phyloP scores from a whole-genome alignment of 2,329 filamentous ascomycete genomes.

The Fusarium ambrosium region DNA sequence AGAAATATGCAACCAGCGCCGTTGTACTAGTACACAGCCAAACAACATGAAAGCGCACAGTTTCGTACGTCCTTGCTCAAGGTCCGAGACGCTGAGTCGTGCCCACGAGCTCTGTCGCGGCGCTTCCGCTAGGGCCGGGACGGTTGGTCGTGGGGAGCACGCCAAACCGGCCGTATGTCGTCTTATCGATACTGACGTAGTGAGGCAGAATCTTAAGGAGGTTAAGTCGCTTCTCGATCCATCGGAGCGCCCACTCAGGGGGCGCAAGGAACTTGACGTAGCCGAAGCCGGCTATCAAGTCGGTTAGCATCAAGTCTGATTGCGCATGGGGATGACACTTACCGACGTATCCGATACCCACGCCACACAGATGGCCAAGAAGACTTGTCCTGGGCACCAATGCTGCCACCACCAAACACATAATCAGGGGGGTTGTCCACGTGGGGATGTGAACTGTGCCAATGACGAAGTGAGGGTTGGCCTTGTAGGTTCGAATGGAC shows the following conservation, averaged over 20 bases:
- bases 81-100: constrained; percentile 78
- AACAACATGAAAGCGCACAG: constrained; percentile 22
- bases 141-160: constrained; percentile 76
- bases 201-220: constrained; percentile 86
- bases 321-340: constrained; percentile 52
- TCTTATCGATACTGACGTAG: constrained; percentile 95
- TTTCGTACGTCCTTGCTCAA: constrained; percentile 54
- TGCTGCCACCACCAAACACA: constrained; percentile 80
- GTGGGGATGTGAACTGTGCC: constrained; percentile 81
- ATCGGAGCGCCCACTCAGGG: constrained; percentile 88
- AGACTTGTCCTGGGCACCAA: constrained; percentile 86
- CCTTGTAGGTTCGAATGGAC: constrained; percentile 85
- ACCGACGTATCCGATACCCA: constrained; percentile 90
- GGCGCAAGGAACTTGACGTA: constrained; percentile 92
- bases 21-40: constrained; percentile 15
- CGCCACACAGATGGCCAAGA: constrained; percentile 86
- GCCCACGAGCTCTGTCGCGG: constrained; percentile 71
- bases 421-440: constrained; percentile 88
- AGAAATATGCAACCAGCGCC: constrained; percentile 14
- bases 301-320: constrained; percentile 14
- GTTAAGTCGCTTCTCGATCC: constrained; percentile 90
- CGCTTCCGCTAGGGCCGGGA: constrained; percentile 54
- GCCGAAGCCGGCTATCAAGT: constrained; percentile 78
- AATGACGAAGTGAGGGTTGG: constrained; percentile 82
- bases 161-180: constrained; percentile 93